Base-by-base conservation (phyloP, 345 rosid genomes). In the Pseudoturritis turrita region DNA sequence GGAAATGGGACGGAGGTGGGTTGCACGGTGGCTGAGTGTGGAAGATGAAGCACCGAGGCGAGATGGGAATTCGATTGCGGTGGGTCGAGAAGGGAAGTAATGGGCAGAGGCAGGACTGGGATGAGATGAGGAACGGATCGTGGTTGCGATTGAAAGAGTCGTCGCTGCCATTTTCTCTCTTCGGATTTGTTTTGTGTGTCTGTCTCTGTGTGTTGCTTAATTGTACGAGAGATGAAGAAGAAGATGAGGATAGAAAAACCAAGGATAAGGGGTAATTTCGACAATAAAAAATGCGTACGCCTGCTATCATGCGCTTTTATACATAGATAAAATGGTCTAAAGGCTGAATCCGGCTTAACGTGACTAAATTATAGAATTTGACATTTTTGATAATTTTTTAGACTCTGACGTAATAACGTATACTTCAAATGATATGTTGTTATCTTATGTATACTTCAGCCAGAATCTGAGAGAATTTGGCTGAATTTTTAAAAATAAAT, bases 1-100 rank as follows among this genome's bases (percentile, higher is more conserved):
- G 78, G 81, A 2, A 46, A 87, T 6, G 12, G 86, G 92, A 12
- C 87, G 89, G 84, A 88, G 80, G 78, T 52, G 55, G 66, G 64
- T 41, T 76, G 78, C 41, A 56, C 83, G 85, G 82, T 62, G 86
- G 68, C 63, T 41, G 18, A 70, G 60, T 62, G 44, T 58, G 52
- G 80, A 25, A 65, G 68, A 62, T 6, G 81, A 33, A 26, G 63
- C 12, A 71, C 58, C 56, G 4, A 37, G 43, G 33, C 81, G 83
- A 70, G 58, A 80, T 6, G 82, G 87, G 80, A 83, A 76, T 40
- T 78, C 87, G 26, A 80, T 50, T 33, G 77, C 6, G 69, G 58
- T 53, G 74, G 73, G 56, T 25, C 74, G 79, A 44, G 76, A 58
- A 37, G 69, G 72, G 65, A 74, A 64, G 54, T 12, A 19, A 15